These are phyloP conservation scores for Verticillium albo-atrum DNA, from an alignment of 2,329 filamentous ascomycete genomes.

Conservation along the genomic window DNA sequence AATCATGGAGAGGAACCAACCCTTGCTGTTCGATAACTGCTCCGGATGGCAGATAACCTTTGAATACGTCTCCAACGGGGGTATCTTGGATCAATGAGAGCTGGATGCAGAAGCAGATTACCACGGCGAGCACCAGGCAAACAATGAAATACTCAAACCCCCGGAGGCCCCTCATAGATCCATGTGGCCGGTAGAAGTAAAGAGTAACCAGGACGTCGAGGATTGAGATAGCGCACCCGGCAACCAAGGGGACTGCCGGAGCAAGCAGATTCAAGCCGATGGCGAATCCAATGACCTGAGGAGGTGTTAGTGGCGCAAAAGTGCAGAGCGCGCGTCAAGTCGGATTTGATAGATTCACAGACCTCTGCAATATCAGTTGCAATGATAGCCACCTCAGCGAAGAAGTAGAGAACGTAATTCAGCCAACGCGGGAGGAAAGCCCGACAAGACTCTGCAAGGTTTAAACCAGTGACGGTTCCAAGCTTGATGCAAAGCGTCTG, in stretches of 20 bases:
- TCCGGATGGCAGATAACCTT: constrained; percentile 59
- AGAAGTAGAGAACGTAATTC: constrained; percentile 54
- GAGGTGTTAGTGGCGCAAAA: constrained; percentile 4
- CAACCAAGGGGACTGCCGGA: constrained; percentile 59
- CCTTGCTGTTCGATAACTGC: constrained; percentile 54
- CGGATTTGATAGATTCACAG: constrained; percentile 9
- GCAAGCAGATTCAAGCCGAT: constrained; percentile 65
- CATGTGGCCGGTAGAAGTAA: constrained; percentile 59
- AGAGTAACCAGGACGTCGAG: constrained; percentile 64
- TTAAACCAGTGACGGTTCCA: constrained; percentile 63
- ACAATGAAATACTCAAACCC: constrained; percentile 63
- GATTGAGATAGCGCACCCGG: constrained; percentile 65
- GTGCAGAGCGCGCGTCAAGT: too few relatives aligned
- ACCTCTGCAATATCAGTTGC: constrained; percentile 68
- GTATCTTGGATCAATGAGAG: constrained; percentile 56
- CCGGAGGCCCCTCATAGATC: constrained; percentile 53
- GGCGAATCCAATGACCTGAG: constrained; percentile 62
- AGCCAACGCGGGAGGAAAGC: constrained; percentile 63
- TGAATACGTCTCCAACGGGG: constrained; percentile 55
- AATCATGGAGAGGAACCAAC: constrained; percentile 3
- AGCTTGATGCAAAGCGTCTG: constrained; percentile 66
- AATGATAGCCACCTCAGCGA: constrained; percentile 65
- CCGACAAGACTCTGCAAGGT: constrained; percentile 62
- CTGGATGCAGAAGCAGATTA: constrained; percentile 67
- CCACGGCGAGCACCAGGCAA: constrained; percentile 61